A percentile compares a stretch with the other conserved stretches of the same genome.
Conservation (phyloP, 2,329 filamentous ascomycete genomes). For the Hawksworthiomyces lignivorus region DNA sequence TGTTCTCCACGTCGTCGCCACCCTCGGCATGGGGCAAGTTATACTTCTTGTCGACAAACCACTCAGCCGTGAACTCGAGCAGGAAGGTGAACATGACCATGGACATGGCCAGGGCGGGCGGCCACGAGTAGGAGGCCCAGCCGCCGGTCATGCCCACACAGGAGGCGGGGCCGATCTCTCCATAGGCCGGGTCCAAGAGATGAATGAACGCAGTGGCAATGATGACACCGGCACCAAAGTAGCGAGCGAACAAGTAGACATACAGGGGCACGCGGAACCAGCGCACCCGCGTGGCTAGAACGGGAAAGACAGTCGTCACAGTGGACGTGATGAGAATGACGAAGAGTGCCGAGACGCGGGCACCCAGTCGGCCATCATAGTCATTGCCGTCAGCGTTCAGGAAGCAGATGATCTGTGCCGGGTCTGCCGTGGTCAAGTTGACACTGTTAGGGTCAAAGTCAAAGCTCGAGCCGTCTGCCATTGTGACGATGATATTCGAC, state of each 20-base stretch:
- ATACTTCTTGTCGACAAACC: constrained; percentile 55
- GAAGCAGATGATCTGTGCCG: constrained; percentile 41
- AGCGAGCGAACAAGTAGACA: constrained; percentile 75
- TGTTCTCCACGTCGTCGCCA: constrained; percentile 38
- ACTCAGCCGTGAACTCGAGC: constrained; percentile 74
- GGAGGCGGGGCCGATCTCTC: constrained; percentile 48
- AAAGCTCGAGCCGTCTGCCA: constrained; percentile 17
- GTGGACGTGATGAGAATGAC: constrained; percentile 61
- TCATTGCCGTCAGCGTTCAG: constrained; percentile 38
- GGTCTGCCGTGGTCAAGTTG: constrained; percentile 34
- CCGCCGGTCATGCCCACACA: constrained; percentile 40
- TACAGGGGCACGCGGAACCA: constrained; percentile 52
- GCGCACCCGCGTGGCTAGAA: constrained; percentile 52
- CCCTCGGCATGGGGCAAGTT: constrained; percentile 40
- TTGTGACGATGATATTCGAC: no score
- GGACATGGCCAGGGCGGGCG: constrained; percentile 76
- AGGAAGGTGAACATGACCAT: constrained; percentile 84
- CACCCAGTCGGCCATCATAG: constrained; percentile 51
- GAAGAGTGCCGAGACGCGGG: constrained; percentile 66
- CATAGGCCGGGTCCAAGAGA: constrained; percentile 69
- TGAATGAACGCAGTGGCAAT: constrained; percentile 92
- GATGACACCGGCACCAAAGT: constrained; percentile 90
- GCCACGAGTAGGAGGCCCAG: constrained; percentile 69
- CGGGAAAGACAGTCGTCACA: constrained; percentile 57
- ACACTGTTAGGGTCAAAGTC: constrained; percentile 36